Evolutionary conservation across 805 yeast species (phyloP).

Genomic region (Metschnikowia colocasiae): DNA sequence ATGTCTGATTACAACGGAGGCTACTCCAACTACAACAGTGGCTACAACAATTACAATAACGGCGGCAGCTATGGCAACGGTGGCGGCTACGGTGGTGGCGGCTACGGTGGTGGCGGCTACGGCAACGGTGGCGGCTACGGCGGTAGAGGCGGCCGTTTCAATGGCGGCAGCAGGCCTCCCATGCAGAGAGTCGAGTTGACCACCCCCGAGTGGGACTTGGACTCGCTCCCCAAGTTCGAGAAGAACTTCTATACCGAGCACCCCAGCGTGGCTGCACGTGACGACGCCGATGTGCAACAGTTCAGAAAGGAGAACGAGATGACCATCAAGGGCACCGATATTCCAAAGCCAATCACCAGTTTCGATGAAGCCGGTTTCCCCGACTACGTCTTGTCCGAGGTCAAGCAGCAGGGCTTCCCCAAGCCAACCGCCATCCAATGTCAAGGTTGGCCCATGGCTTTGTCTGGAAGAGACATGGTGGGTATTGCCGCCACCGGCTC

Average conservation of each 20-base stretch:
- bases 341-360: constrained; percentile 88
- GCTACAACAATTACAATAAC: constrained; percentile 11
- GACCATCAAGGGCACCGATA: constrained; percentile 77
- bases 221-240: constrained; percentile 80
- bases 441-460: constrained; percentile 99
- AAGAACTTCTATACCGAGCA: constrained; percentile 92
- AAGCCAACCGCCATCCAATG: constrained; percentile 96
- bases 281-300: constrained; percentile 63
- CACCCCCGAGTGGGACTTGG: constrained; percentile 79
- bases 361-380: constrained; percentile 99
- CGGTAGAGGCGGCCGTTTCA: constrained; percentile 21
- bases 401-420: constrained; percentile 87
- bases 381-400: constrained; percentile 83
- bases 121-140: constrained; percentile 34
- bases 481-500: constrained; percentile 99
- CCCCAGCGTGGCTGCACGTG: constrained; percentile 69
- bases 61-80: constrained; percentile 14
- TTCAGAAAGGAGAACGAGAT: constrained; percentile 85
- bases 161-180: constrained; percentile 32
- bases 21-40: constrained; percentile 11
- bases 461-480: constrained; percentile 97
- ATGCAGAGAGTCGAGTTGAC: constrained; percentile 48
- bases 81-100: constrained; percentile 28
- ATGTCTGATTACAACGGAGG: constrained; percentile 34
- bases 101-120: constrained; percentile 32